Base-by-base conservation (phyloP, 1,139 yeast genomes). In the Hansenula sp. region DNA sequence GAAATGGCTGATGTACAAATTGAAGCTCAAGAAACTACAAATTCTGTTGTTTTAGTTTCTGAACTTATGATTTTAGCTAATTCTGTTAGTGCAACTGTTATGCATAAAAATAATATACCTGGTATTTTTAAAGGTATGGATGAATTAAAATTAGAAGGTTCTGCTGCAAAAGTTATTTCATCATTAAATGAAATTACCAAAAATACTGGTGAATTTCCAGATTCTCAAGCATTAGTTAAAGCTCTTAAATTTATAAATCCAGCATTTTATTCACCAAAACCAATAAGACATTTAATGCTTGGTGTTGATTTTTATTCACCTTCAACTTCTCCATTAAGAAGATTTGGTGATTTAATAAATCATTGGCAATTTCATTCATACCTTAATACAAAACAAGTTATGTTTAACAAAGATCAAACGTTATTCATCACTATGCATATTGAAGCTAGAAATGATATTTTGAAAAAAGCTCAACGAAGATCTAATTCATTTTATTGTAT, bases 321-420 rank as follows among this genome's bases (percentile, higher is more conserved):
- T 30, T 81, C 86, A 3, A 89, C 98, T 0, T 89, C 97, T 0
- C 98, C 98, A 2, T 69, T 92, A 47, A 69, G 98, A 61, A 68
- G 98, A 49, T 84, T 77, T 52, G 81, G 82, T n/a, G 98, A 92
- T 60, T 64, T 89, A 53, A 59, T 89, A 7, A 81, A 82, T 50
- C 97, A 89, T 54, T 77, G 92, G 76, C 87, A 81, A 51, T 41
- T 80, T 4, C 82, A 78, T 43, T 16, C 9, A 8, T 24, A 47
- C 1, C 22, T 39, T 11, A 28, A 52, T 19, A 50, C 47, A 17
- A 42, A 46, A 2, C 46, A 44, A 10, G 48, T 51, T 0, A 37
- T 48, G 13, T 65, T 63, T 45, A 38, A 49, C 1, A 41, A 51
- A 13, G 46, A 45, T 2, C 53, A 57, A 17, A 43, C 61, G 1